Base-by-base conservation (phyloP, 2,329 filamentous ascomycete genomes). In the Amylocarpus encephaloides region DNA sequence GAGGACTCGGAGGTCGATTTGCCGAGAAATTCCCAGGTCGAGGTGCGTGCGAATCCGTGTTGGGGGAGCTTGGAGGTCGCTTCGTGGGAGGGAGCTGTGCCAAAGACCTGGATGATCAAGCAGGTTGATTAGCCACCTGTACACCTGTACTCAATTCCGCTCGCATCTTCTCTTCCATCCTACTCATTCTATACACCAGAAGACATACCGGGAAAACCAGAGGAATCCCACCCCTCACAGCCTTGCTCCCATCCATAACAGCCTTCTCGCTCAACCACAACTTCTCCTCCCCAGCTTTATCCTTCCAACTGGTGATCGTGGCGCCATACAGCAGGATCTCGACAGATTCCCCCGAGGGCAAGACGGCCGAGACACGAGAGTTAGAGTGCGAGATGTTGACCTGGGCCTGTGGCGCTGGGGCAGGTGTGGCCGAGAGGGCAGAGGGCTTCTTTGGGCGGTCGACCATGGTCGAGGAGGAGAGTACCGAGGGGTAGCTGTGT, bases 231-330 rank as follows among this genome's bases (percentile, higher is more conserved):
- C 93, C 93, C 56, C 93, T 79, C 46, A 97, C 91, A 19, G 92
- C 79, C 74, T 95, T 95, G 60, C 78, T 84, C 46, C 93, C 92
- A 66, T 97, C 91, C 50, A 95, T 74, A 63, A 80, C 81, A 40
- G 91, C 86, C 51, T 77, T 82, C 54, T 90, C 81, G 70, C 87
- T 93, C 59, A 96, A 65, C 78, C 89, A 96, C 48, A 96, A 77
- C 71, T 90, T 90, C 73, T 96, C 91, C 49, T 80, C 72, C 43
- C 86, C 86, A 51, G 79, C 75, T 52, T 82, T 79, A 65, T 86
- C 85, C 75, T 93, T 95, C 93, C 93, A 98, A 70, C 86, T 93
- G 52, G 87, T 83, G 43, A 98, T 86, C 1, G 91, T 97, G 10
- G 93, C 93, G 51, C 93, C 93, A 64, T 87, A 87, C n/a, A 97